These are phyloP conservation scores for Boeremia exigua DNA, from an alignment of 2,329 filamentous ascomycete genomes.

Conservation along the genomic window DNA sequence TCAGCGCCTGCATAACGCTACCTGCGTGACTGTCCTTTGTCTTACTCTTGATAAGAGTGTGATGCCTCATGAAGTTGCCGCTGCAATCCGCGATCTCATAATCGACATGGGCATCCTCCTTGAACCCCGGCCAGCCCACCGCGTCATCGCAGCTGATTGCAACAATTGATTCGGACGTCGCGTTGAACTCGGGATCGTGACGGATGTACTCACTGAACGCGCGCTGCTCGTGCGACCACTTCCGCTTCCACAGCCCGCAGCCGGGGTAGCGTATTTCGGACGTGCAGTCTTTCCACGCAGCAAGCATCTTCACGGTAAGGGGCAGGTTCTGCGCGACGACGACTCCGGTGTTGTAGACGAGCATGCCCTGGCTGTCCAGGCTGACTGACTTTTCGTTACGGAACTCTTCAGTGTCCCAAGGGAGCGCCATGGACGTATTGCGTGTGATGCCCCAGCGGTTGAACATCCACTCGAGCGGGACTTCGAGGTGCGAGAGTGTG, in stretches of 20 bases:
- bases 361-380: slow-evolving; percentile 38
- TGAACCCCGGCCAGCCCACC: slow-evolving; percentile 41
- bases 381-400: slow-evolving; percentile 47
- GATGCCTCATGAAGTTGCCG: slow-evolving; percentile 39
- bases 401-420: slow-evolving; percentile 20
- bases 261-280: slow-evolving; percentile 31
- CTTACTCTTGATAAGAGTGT: slow-evolving; percentile 28
- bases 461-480: slow-evolving; percentile 58
- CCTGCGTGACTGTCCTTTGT: slow-evolving; percentile 15
- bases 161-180: slow-evolving; percentile 30
- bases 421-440: slow-evolving; percentile 51
- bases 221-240: slow-evolving; percentile 43
- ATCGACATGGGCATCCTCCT: slow-evolving; percentile 10
- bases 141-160: slow-evolving; percentile 44
- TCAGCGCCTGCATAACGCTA: slow-evolving; percentile 23
- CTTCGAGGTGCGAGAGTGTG: slow-evolving; percentile 50
- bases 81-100: slow-evolving; percentile 32
- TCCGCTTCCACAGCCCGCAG: slow-evolving; percentile 37
- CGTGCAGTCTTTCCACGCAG: slow-evolving; percentile 42
- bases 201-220: slow-evolving; percentile 46
- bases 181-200: slow-evolving; percentile 38
- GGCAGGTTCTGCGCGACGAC: slow-evolving; percentile 46
- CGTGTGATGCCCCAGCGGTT: slow-evolving; percentile 53
- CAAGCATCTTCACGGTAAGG: slow-evolving; percentile 34
- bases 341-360: slow-evolving; percentile 50